Evolutionary conservation across 1,284 basidiomycete species (phyloP), one percentile per base, ranked within the genome.

Genomic region (Ganoderma lucidum): DNA sequence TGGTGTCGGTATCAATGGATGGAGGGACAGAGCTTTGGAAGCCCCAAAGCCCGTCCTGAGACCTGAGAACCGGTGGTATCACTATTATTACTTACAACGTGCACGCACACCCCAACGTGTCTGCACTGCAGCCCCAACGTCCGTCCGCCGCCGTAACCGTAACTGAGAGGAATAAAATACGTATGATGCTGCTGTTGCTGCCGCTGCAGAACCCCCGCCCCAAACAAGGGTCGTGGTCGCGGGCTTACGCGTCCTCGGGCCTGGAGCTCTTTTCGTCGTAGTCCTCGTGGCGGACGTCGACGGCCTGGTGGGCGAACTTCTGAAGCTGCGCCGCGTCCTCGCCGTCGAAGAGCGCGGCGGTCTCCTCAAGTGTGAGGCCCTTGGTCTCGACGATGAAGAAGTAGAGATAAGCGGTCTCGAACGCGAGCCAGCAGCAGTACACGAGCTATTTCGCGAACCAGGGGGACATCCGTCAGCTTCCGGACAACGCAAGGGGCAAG

Each of bases 301-400:
- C 69, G 41, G 75, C 77, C 39, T 70, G 71, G 23, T 74, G 71
- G 41, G 80, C 76, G 35, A 75, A 70, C 51, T 73, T 69, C 59
- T 71, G 70, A 53, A 90, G 77, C n/a, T 83, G 78, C 23, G 80
- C 74, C 53, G 82, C 86, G 2, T 87, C 86, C 23, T 87, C 85
- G 67, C 90, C 90, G 73, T 93, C 91, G 82, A 93, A 93, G 55
- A 93, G 77, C n/a, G 85, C 89, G 6, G 90, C 88, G 9, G 90
- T 92, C 82, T 94, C 92, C 79, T 94, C 92, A 69, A 93, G 84
- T 10, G 90, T 88, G 68, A 85, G 87, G 77, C 86, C 85, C 83
- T 88, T 91, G 63, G 92, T 94, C 83, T 94, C 93, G 69, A 92
- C 79, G 76, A 93, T 80, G 79, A 86, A 90, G 80, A 90, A 80